Percentiles rank a stretch among this genome's conserved stretches.
Evolutionary conservation across 2,329 filamentous ascomycete genomes (phyloP).

Genomic region (Neonectria coccinea): DNA sequence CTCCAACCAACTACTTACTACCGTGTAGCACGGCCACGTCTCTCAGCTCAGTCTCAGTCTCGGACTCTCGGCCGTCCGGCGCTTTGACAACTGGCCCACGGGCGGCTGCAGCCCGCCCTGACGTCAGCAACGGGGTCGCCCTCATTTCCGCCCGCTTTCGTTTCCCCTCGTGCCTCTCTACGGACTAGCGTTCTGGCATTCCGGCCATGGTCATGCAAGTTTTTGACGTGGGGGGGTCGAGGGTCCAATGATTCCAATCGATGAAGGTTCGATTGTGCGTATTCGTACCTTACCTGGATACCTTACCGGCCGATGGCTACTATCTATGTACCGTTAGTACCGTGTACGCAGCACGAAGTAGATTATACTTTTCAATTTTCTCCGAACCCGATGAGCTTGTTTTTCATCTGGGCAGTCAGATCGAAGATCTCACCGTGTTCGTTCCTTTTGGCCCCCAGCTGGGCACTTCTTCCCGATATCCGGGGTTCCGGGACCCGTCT

Average conservation of each 20-base stretch:
- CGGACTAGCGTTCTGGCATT: conserved; percentile 3
- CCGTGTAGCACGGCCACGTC: background rate
- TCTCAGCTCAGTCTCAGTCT: background rate
- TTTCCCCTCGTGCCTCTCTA: conserved; percentile 4
- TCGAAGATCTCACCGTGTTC: background rate
- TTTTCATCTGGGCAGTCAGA: background rate
- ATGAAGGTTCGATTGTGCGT: background rate
- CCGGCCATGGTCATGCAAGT: conserved; percentile 1
- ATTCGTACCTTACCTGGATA: background rate
- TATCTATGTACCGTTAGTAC: background rate
- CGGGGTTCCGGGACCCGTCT: background rate
- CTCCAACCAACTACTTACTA: background rate
- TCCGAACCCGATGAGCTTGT: background rate
- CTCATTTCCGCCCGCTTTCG: conserved; percentile 26
- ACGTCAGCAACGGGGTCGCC: conserved; percentile 36
- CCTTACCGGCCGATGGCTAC: background rate
- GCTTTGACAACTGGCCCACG: conserved; percentile 9
- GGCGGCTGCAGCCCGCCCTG: conserved; percentile 30
- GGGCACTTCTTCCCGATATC: background rate
- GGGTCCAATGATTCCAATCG: background rate
- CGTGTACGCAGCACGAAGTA: too few species aligned
- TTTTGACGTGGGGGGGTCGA: background rate
- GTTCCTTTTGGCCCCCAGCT: background rate
- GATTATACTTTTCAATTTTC: background rate
- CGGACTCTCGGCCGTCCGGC: conserved; percentile 8